Percentiles rank a stretch among this genome's conserved stretches.
phyloP scores from a whole-genome alignment of 225 moss, liverwort and hornwort species.

The Physcomitrium patens region DNA sequence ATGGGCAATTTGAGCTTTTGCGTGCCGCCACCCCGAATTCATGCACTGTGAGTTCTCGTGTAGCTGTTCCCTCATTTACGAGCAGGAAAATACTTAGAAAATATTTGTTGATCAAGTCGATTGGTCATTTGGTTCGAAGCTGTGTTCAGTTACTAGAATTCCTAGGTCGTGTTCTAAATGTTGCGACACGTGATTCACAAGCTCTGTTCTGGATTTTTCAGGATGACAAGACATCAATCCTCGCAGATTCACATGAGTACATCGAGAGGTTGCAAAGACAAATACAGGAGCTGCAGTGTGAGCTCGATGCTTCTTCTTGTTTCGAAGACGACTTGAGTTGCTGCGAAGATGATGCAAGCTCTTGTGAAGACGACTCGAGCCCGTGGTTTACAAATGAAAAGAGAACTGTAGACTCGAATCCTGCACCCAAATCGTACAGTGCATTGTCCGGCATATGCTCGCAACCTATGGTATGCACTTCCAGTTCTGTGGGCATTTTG shows the following conservation, averaged over 20 bases:
- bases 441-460: slow-evolving; percentile 22
- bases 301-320: slow-evolving; percentile 31
- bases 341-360: not conserved
- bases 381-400: slow-evolving; percentile 2
- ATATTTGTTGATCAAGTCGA: not conserved
- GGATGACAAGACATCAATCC: slow-evolving; percentile 44
- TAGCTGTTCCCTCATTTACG: not conserved
- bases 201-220: slow-evolving; percentile 12
- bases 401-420: slow-evolving; percentile 17
- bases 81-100: not conserved
- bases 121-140: not conserved
- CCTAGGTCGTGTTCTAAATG: not conserved
- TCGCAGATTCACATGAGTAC: slow-evolving; percentile 42
- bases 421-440: not conserved
- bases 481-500: not conserved
- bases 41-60: slow-evolving; percentile 36
- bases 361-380: slow-evolving; percentile 16
- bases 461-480: slow-evolving; percentile 30
- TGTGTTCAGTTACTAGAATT: not conserved
- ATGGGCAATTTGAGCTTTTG: slow-evolving; percentile 48
- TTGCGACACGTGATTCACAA: not conserved
- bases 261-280: slow-evolving; percentile 51
- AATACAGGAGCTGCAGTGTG: slow-evolving; percentile 41
- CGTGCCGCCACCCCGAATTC: slow-evolving; percentile 39
- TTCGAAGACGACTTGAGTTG: slow-evolving; percentile 17